Percentiles rank a stretch among this genome's conserved stretches.
phyloP scores from a whole-genome alignment of 129 eudicot species.

The Arctium minus region DNA sequence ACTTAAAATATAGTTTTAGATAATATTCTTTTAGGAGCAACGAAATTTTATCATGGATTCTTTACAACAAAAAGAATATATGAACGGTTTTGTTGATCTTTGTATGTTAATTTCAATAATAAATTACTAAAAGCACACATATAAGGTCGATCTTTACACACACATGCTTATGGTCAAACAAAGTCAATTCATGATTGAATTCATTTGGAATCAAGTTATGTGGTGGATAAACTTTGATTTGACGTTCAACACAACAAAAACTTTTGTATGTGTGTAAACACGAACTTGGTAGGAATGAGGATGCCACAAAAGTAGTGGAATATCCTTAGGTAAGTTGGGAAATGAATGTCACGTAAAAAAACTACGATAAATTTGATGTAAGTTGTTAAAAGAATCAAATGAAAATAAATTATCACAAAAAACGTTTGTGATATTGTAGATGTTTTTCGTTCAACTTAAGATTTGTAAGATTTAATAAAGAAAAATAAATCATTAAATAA shows the following conservation, averaged over 20 bases:
- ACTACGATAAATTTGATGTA: background rate
- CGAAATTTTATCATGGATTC: background rate
- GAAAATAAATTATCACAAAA: background rate
- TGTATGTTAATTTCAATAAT: background rate
- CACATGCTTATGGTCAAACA: background rate
- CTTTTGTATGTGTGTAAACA: background rate
- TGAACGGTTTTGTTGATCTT: background rate
- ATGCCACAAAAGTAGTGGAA: background rate
- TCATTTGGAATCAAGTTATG: background rate
- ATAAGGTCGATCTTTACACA: background rate
- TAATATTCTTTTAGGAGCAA: background rate
- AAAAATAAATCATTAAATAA: no score
- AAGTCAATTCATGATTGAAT: no score
- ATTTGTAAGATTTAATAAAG: no score
- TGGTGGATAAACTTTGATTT: background rate
- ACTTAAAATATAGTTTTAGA: background rate
- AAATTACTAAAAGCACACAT: background rate
- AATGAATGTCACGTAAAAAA: background rate
- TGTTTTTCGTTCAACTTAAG: background rate
- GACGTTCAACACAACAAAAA: background rate
- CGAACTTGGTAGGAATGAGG: background rate
- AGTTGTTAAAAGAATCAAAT: background rate
- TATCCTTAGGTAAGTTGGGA: background rate
- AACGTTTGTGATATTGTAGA: background rate
- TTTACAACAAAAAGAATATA: background rate